Percentiles rank a stretch among this genome's conserved stretches.
Conservation (phyloP, 306 rosid genomes). For the Cucumis melo region DNA sequence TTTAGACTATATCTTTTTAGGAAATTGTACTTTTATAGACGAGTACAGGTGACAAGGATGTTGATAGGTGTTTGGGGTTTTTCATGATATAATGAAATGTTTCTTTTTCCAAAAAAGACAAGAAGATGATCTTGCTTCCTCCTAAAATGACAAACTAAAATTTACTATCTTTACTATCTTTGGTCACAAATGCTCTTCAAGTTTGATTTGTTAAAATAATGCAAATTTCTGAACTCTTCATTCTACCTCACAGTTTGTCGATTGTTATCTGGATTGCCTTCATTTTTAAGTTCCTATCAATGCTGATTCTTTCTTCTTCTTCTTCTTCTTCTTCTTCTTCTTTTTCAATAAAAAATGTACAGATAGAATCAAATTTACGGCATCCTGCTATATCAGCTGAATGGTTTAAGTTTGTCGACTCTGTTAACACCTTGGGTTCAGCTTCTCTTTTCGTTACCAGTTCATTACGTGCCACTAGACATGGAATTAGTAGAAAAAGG, state of each 20-base stretch:
- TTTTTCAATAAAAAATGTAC: conserved; percentile 16
- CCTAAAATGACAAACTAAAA: neutral
- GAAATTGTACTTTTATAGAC: neutral
- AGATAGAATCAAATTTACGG: conserved; percentile 74
- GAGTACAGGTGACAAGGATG: neutral
- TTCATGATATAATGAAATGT: too few relatives aligned
- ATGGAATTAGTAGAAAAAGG: conserved; percentile 50
- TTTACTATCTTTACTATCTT: neutral
- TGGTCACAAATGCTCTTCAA: neutral
- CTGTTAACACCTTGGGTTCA: conserved; percentile 74
- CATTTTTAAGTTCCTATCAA: conserved; percentile 8
- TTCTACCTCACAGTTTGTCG: neutral
- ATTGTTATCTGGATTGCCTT: neutral
- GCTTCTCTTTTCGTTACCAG: conserved; percentile 54
- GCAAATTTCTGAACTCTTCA: neutral
- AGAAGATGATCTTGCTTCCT: neutral
- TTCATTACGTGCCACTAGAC: conserved; percentile 51
- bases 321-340: conserved; percentile 4
- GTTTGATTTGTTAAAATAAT: neutral
- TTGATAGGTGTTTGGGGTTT: too few relatives aligned
- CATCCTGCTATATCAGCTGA: conserved; percentile 57
- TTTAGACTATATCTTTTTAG: neutral
- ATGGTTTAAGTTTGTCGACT: conserved; percentile 81
- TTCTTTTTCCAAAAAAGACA: neutral
- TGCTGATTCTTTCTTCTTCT: neutral